These are phyloP conservation scores for Plasmopara viticola DNA, from an alignment of 352 stramenopile genomes.

Conservation along the genomic window DNA sequence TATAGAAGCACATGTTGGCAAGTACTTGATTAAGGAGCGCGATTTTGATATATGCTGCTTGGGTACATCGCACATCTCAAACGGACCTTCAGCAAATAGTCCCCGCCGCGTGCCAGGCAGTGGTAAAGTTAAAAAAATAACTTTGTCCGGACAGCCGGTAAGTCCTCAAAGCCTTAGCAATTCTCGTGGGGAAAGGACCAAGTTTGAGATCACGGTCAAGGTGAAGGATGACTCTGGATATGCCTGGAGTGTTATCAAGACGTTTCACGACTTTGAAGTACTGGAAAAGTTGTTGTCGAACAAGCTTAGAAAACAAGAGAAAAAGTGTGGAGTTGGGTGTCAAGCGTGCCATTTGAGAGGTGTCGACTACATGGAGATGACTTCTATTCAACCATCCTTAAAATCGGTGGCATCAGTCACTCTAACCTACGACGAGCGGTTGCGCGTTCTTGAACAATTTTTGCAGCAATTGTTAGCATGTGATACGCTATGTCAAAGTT, in stretches of 20 bases:
- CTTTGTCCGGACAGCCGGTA: slow-evolving; percentile 1
- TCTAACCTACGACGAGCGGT: slow-evolving; percentile 54
- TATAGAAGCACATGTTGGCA: slow-evolving; percentile 59
- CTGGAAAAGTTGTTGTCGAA: slow-evolving; percentile 62
- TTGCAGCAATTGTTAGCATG: slow-evolving; percentile 63
- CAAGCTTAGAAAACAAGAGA: slow-evolving; percentile 67
- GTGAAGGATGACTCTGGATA: slow-evolving; percentile 45
- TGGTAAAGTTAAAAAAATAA: slow-evolving; percentile 5
- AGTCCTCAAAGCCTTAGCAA: slow-evolving; percentile 10
- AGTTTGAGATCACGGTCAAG: slow-evolving; percentile 60
- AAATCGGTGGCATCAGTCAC: slow-evolving; percentile 30
- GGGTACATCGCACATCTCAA: slow-evolving; percentile 6
- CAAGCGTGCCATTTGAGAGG: slow-evolving; percentile 53
- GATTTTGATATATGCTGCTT: slow-evolving; percentile 24
- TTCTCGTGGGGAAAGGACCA: slow-evolving; percentile 17
- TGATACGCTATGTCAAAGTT: slow-evolving; percentile 72
- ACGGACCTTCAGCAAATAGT: slow-evolving; percentile 4
- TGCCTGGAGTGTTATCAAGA: slow-evolving; percentile 66
- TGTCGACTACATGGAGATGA: slow-evolving; percentile 65
- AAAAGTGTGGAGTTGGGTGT: slow-evolving; percentile 41
- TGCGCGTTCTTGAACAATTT: slow-evolving; percentile 61
- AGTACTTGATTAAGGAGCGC: slow-evolving; percentile 56
- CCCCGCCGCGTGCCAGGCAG: background rate
- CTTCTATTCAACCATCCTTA: slow-evolving; percentile 37
- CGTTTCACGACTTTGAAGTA: slow-evolving; percentile 60